Conservation (phyloP, 768 basidiomycete species). For the Dictyophora rubrovolvata region DNA sequence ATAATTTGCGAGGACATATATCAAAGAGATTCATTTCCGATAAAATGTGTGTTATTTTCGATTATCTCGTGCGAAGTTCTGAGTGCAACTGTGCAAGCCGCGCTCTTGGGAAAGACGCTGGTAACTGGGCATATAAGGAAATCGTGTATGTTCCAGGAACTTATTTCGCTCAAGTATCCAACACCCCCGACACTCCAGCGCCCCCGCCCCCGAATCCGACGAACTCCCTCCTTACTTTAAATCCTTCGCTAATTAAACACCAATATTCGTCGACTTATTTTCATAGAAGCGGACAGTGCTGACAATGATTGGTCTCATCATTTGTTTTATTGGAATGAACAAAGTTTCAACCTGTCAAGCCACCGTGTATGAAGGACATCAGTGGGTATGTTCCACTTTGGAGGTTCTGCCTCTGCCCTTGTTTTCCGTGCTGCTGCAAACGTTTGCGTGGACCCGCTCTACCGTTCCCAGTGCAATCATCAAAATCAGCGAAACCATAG, state of each 20-base stretch:
- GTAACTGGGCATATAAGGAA: slow-evolving; percentile 33
- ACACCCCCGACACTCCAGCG: slow-evolving; percentile 5
- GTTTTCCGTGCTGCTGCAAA: slow-evolving; percentile 31
- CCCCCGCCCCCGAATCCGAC: slow-evolving; percentile 18
- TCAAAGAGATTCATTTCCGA: too few species aligned
- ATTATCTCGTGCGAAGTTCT: too few species aligned
- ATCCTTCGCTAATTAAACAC: slow-evolving; percentile 34
- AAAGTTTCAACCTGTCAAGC: slow-evolving; percentile 54
- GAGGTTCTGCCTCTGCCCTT: slow-evolving; percentile 41
- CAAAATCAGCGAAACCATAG: too few species aligned
- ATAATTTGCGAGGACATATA: too few species aligned
- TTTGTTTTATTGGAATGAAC: slow-evolving; percentile 47
- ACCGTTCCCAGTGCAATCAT: too few species aligned
- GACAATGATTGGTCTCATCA: slow-evolving; percentile 38
- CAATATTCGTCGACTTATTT: slow-evolving; percentile 37
- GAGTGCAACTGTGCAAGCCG: too few species aligned
- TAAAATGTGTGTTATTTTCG: too few species aligned
- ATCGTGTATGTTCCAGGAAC: slow-evolving; percentile 38
- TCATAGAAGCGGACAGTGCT: slow-evolving; percentile 43
- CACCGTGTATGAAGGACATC: slow-evolving; percentile 36
- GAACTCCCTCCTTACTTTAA: slow-evolving; percentile 8
- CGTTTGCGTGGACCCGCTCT: neutral
- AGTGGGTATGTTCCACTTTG: slow-evolving; percentile 56
- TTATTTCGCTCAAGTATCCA: slow-evolving; percentile 34
- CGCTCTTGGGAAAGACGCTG: too few species aligned